phyloP scores from a whole-genome alignment of 2,329 filamentous ascomycete species.

The Monilinia fructicola region DNA sequence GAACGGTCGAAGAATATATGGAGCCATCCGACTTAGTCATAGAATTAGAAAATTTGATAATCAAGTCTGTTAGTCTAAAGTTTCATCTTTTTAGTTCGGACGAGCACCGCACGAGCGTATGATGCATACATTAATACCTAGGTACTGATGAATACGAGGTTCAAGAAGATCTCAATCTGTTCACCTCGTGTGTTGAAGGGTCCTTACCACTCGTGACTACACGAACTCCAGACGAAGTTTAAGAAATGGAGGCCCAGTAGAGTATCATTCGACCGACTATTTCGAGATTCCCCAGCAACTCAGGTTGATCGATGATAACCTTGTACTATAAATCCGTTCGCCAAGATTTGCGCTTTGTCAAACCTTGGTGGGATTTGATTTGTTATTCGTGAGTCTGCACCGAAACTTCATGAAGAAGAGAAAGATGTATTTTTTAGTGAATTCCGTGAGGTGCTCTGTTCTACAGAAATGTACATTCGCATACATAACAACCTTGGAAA shows the following conservation, averaged over 20 bases:
- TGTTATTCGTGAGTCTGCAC: no score
- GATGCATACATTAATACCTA: background rate
- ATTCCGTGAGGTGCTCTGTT: background rate
- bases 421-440: background rate
- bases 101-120: background rate
- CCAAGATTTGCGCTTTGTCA: background rate
- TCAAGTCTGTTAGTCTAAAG: background rate
- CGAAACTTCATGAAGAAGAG: background rate
- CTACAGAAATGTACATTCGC: background rate
- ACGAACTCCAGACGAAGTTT: background rate
- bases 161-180: background rate
- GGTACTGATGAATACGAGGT: background rate
- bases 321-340: background rate
- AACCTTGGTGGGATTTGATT: background rate
- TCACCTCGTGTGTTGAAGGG: background rate
- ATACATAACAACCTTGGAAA: background rate
- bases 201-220: background rate
- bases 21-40: background rate
- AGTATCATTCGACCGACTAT: background rate
- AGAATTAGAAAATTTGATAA: background rate
- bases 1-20: background rate
- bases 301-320: background rate
- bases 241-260: background rate
- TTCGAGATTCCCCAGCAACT: background rate
- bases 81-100: background rate